Evolutionary conservation across 2,329 filamentous ascomycete species (phyloP).

Genomic region (Bipolaris cookei): DNA sequence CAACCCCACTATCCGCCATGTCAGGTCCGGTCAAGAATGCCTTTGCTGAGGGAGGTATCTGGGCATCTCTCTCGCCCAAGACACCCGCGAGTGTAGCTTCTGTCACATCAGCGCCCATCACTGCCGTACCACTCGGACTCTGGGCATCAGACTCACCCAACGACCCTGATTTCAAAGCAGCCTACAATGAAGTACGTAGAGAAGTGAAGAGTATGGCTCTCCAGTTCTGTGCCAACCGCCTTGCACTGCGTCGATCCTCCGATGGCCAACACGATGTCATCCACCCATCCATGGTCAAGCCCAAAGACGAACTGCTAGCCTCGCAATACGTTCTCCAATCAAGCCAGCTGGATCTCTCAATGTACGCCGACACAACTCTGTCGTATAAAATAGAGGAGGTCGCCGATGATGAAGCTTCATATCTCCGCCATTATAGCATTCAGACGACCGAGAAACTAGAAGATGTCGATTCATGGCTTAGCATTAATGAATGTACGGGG

Average conservation of each 20-base stretch:
- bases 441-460: background rate
- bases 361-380: background rate
- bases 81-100: slow-evolving; percentile 1
- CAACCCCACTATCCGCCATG: slow-evolving; percentile 22
- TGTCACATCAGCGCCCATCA: background rate
- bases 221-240: slow-evolving; percentile 14
- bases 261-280: slow-evolving; percentile 6
- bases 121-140: slow-evolving; percentile 3
- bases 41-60: slow-evolving; percentile 26
- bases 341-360: background rate
- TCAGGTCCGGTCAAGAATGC: slow-evolving; percentile 20
- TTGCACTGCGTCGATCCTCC: slow-evolving; percentile 3
- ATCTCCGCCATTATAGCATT: slow-evolving; percentile 12
- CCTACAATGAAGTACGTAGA: slow-evolving; percentile 7
- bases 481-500: slow-evolving; percentile 3
- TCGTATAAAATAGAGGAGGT: background rate
- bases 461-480: slow-evolving; percentile 17
- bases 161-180: slow-evolving; percentile 4
- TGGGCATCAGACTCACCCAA: slow-evolving; percentile 1
- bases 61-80: slow-evolving; percentile 20
- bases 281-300: slow-evolving; percentile 13
- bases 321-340: slow-evolving; percentile 5
- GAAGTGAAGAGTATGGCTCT: slow-evolving; percentile 11
- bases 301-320: slow-evolving; percentile 8
- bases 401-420: slow-evolving; percentile 10